Base-by-base conservation (phyloP, 371 early-diverging fungal species). In the Rhizopus stolonifer region DNA sequence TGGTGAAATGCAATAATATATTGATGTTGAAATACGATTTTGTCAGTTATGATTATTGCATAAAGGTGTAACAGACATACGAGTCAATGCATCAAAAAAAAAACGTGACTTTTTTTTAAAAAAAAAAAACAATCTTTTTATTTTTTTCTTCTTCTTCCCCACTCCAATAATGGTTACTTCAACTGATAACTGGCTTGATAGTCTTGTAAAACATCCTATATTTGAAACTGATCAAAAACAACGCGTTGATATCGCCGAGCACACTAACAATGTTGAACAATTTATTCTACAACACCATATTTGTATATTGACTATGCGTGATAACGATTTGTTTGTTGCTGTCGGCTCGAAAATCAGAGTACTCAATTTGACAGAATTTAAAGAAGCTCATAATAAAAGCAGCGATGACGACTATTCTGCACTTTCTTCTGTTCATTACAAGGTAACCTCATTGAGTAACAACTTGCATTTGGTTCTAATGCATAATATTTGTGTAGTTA, bases 11-110 rank as follows among this genome's bases (percentile, higher is more conserved):
- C n/a, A n/a, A n/a, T n/a, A n/a, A n/a, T n/a, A n/a, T n/a, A n/a
- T n/a, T n/a, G n/a, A n/a, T n/a, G n/a, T n/a, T n/a, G n/a, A n/a
- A n/a, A n/a, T n/a, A n/a, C n/a, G n/a, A n/a, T n/a, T n/a, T n/a
- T n/a, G n/a, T n/a, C n/a, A n/a, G n/a, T n/a, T n/a, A n/a, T n/a
- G n/a, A n/a, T n/a, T n/a, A n/a, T n/a, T n/a, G n/a, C n/a, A n/a
- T n/a, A n/a, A n/a, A n/a, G n/a, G n/a, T n/a, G n/a, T n/a, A n/a
- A n/a, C n/a, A n/a, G n/a, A n/a, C n/a, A n/a, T n/a, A n/a, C n/a
- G n/a, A n/a, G 82, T 78, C 52, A 67, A 79, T 61, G 67, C 67
- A 54, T 63, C 59, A 44, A 66, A 63, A 61, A 36, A n/a, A 36
- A 29, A 36, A 36, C 36, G 36, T 36, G 36, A 36, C 36, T 36